phyloP scores from a whole-genome alignment of 2,329 filamentous ascomycete species.

The Trichoderma citrinoviride region DNA sequence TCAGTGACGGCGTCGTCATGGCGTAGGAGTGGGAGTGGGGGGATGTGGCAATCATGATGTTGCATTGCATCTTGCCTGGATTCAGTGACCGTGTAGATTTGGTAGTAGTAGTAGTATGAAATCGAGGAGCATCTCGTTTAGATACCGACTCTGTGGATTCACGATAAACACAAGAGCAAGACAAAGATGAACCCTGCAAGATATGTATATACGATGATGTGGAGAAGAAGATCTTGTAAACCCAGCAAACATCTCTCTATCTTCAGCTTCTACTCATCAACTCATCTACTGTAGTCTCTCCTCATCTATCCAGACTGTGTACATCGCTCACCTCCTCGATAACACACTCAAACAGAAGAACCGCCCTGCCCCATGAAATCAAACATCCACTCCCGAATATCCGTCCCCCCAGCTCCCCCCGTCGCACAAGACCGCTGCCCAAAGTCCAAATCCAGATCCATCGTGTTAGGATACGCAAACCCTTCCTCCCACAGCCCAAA shows the following conservation, averaged over 20 bases:
- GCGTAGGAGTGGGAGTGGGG: neutral
- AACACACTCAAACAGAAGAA: neutral
- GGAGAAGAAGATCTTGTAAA: neutral
- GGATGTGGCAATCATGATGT: slow-evolving; percentile 3
- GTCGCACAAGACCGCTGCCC: slow-evolving; percentile 26
- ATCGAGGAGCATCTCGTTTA: neutral
- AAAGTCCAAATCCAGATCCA: slow-evolving; percentile 35
- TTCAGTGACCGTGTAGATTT: neutral
- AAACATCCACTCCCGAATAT: slow-evolving; percentile 15
- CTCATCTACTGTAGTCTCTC: no score
- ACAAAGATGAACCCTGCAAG: neutral
- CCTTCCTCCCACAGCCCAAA: slow-evolving; percentile 40
- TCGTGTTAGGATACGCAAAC: slow-evolving; percentile 38
- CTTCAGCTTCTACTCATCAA: neutral
- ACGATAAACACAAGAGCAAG: neutral
- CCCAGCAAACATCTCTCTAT: neutral
- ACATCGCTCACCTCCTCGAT: neutral
- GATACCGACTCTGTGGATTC: neutral
- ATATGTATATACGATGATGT: neutral
- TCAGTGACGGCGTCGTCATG: neutral
- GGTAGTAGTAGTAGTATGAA: neutral
- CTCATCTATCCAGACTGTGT: no score
- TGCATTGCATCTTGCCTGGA: neutral
- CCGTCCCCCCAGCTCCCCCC: neutral
- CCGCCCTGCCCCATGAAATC: slow-evolving; percentile 12